Base-by-base conservation (phyloP, 1,284 basidiomycete species). In the Malassezia vespertilionis region DNA sequence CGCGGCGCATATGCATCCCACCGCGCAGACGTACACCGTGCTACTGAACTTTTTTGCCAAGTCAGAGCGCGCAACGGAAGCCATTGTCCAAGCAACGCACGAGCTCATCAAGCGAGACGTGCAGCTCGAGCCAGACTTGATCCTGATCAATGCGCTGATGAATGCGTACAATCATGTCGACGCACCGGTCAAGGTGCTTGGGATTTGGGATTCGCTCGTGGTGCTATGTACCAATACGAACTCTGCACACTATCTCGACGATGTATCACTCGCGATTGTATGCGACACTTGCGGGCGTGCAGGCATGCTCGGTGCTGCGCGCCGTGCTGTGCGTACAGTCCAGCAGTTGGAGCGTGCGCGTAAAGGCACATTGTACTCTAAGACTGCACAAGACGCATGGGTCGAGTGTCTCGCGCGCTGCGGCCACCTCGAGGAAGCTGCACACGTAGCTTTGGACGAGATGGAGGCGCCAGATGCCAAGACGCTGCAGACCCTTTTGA, bases 111-210 rank as follows among this genome's bases (percentile, higher is more conserved):
- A 81, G 36, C 75, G 88, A 33, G 87, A 93, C 62, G 76, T 81
- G 8, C 76, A 77, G 15, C 74, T 91, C 52, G 77, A 79, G 17
- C 84, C 86, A 2, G 83, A 89, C 61, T 75, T 80, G 10, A 34
- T 75, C 1, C 75, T 89, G n/a, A 81, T 84, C 76, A 91, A 89
- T 63, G 79, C 85, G 57, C 75, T 95, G 48, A 87, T 95, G 84
- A 81, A 86, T 67, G 82, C 86, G 1, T 95, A 93, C 72, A 81
- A 84, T 58, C 80, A 81, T 18, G 76, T 81, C 4, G 81, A 80
- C 3, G 80, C 79, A 45, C 82, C 81, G 49, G 74, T 73, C 1
- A 80, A 84, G 52, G 82, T 84, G 7, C 79, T 80, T 58, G 77
- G 80, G 23, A 77, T 93, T 10, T 95, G 88, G 87, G 80, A 87